Evolutionary conservation across 441 rosid species (phyloP), one percentile per base, ranked within the genome.

Genomic region (Rhodomyrtus psidioides): DNA sequence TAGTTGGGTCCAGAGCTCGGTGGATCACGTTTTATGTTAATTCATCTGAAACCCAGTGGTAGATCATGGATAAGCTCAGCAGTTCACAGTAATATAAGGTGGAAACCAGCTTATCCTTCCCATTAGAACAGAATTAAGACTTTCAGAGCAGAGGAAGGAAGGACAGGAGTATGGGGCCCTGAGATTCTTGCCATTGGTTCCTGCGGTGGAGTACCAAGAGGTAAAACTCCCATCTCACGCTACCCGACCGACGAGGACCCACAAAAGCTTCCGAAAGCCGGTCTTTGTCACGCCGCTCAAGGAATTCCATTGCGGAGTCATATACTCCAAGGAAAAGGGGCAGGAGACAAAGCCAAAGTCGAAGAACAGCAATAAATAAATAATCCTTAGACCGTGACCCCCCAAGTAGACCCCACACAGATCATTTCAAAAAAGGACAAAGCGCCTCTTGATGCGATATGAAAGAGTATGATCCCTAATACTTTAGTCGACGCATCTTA

Each of bases 201-300:
- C 58, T 21, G 82, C 59, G 28, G 3, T 23, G 19, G 76, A 15
- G 49, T 27, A 83, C 87, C 84, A n/a, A 39, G 19, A 26, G 62
- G 51, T 39, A 70, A 70, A 70, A 70, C 62, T 39, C 79, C 84
- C 54, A 81, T 46, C 65, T 88, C 90, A 90, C 87, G 91, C 87
- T 88, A 86, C 85, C 75, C 82, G 88, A 86, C 87, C 57, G 13
- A 19, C 14, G 57, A 14, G 89, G 83, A 81, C 91, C 91, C 93
- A 85, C 89, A 46, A 85, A 83, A 86, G 88, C 88, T 83, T 86
- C 88, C 88, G 2, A 28, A 44, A 89, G 88, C n/a, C 84, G 62
- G 87, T 14, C 87, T 51, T 85, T 85, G 84, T 85, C 87, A 28
- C 87, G 58, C 57, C 82, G 44, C 81, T 86, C 84, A 86, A 82